Evolutionary conservation across 257 asterid genomes (phyloP).

Genomic region (Rhazya stricta): DNA sequence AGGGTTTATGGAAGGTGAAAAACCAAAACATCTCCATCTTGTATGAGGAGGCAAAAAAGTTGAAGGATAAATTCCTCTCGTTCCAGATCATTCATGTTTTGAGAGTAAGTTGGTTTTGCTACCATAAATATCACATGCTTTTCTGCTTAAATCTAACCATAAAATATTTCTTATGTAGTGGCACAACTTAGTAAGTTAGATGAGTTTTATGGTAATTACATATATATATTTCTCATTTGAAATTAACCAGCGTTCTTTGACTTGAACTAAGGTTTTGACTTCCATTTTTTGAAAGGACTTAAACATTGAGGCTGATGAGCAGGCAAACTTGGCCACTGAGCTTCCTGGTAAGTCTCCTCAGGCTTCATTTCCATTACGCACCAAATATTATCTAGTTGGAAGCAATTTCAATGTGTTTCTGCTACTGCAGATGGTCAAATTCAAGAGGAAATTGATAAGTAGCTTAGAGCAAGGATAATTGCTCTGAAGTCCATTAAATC

Average conservation of each 20-base stretch:
- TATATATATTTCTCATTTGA: not conserved
- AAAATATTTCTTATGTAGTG: not conserved
- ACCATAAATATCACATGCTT: not conserved
- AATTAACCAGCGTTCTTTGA: not conserved
- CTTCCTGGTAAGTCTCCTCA: slow-evolving; percentile 56
- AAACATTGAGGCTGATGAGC: slow-evolving; percentile 90
- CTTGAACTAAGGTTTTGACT: slow-evolving; percentile 2
- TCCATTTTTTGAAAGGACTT: slow-evolving; percentile 50
- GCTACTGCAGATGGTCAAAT: slow-evolving; percentile 60
- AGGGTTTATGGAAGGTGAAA: slow-evolving; percentile 88
- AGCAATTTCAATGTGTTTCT: not conserved
- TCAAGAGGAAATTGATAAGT: slow-evolving; percentile 63
- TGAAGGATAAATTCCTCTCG: slow-evolving; percentile 68
- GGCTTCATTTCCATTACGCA: not conserved
- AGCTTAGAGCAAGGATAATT: slow-evolving; percentile 10
- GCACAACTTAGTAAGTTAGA: not conserved
- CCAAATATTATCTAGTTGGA: not conserved
- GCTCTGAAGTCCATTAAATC: not conserved
- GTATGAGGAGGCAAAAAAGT: slow-evolving; percentile 63
- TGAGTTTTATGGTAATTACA: not conserved
- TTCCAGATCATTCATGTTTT: slow-evolving; percentile 68
- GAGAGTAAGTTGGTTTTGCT: slow-evolving; percentile 46
- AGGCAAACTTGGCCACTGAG: slow-evolving; percentile 82
- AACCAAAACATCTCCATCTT: slow-evolving; percentile 62
- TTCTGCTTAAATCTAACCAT: not conserved